Percentiles rank a stretch among this genome's conserved stretches.
These are phyloP conservation scores for Euptelea pleiosperma DNA, from an alignment of 164 flowering plant genomes.

Conservation along the genomic window DNA sequence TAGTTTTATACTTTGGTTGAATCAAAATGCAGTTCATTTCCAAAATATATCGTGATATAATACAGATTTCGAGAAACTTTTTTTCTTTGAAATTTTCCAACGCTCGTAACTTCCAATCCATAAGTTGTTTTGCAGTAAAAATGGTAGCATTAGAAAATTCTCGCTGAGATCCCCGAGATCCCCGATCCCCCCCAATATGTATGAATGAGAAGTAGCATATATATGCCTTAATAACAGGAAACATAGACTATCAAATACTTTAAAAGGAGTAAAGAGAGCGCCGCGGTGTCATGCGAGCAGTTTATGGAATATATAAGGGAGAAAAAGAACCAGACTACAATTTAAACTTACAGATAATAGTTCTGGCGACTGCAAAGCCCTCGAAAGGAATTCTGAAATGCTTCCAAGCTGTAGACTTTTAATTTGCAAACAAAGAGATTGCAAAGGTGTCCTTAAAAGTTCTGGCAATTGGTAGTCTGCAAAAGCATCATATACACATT, in stretches of 20 bases:
- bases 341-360: slow-evolving; percentile 54
- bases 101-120: too few relatives aligned
- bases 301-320: not conserved
- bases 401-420: slow-evolving; percentile 91
- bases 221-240: not conserved
- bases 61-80: too few relatives aligned
- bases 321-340: not conserved
- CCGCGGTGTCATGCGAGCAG: not conserved
- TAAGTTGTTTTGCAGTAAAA: too few relatives aligned
- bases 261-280: not conserved
- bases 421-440: slow-evolving; percentile 92
- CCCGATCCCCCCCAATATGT: too few relatives aligned
- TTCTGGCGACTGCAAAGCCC: slow-evolving; percentile 91
- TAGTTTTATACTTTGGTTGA: too few relatives aligned
- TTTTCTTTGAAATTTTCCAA: too few relatives aligned
- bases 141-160: too few relatives aligned
- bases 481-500: slow-evolving; percentile 89
- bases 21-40: too few relatives aligned
- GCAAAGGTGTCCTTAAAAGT: slow-evolving; percentile 91
- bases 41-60: too few relatives aligned
- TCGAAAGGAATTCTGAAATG: slow-evolving; percentile 85
- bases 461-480: slow-evolving; percentile 91
- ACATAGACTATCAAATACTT: not conserved
- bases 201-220: slow-evolving; percentile 6
- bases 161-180: too few relatives aligned